phyloP scores from a whole-genome alignment of 2,329 filamentous ascomycete genomes.

The Aspergillus nomiae region DNA sequence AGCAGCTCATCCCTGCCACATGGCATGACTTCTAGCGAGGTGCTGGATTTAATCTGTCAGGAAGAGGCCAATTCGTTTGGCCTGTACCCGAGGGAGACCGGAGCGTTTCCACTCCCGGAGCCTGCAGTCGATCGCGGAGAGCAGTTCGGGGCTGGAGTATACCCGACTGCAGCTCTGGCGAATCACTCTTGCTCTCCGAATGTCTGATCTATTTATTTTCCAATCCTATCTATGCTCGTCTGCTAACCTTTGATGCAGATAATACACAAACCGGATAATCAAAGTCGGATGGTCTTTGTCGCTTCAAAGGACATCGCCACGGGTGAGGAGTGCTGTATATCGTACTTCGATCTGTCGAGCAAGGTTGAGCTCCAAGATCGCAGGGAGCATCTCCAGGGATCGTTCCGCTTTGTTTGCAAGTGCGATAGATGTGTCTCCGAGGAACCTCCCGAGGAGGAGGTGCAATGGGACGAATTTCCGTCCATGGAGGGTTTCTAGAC shows the following conservation, averaged over 20 bases:
- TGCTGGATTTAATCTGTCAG: slow-evolving; percentile 21
- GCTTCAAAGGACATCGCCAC: slow-evolving; percentile 29
- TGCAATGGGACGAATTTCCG: slow-evolving; percentile 24
- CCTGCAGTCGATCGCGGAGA: slow-evolving; percentile 14
- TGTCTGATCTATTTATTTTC: slow-evolving; percentile 9
- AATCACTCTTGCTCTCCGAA: slow-evolving; percentile 26
- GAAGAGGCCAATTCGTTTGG: slow-evolving; percentile 26
- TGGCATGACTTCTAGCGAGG: neutral
- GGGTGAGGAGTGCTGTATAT: slow-evolving; percentile 37
- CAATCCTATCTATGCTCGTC: neutral
- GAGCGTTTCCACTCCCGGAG: slow-evolving; percentile 5
- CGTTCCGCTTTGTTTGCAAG: slow-evolving; percentile 32
- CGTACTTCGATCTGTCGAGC: slow-evolving; percentile 34
- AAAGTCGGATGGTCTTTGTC: slow-evolving; percentile 34
- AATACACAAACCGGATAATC: slow-evolving; percentile 32
- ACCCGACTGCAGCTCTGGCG: slow-evolving; percentile 22
- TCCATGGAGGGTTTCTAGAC: neutral
- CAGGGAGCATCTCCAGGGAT: slow-evolving; percentile 26
- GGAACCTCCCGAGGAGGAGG: slow-evolving; percentile 15
- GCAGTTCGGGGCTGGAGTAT: slow-evolving; percentile 23
- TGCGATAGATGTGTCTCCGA: slow-evolving; percentile 30
- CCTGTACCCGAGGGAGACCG: slow-evolving; percentile 20
- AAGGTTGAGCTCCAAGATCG: slow-evolving; percentile 21
- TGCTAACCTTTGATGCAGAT: slow-evolving; percentile 20
- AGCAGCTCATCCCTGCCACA: slow-evolving; percentile 14